Conservation (phyloP, 2,329 filamentous ascomycete genomes). For the Grosmannia penicillata region DNA sequence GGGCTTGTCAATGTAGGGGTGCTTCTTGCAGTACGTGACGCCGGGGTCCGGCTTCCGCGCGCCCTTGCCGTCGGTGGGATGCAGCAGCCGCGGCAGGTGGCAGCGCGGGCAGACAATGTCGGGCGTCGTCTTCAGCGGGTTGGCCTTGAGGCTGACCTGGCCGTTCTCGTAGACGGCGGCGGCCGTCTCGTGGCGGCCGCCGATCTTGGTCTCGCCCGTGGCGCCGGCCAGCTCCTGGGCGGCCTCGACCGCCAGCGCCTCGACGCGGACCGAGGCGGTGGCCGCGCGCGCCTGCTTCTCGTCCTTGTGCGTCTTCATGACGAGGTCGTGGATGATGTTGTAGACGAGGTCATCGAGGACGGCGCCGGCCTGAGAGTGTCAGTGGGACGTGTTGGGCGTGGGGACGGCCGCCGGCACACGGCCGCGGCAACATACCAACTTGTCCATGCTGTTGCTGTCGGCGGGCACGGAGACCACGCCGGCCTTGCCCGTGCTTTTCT, state of each 20-base stretch:
- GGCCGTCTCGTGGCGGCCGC: constrained; percentile 48
- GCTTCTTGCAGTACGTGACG: constrained; percentile 63
- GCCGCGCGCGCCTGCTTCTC: constrained; percentile 62
- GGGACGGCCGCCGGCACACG: too few species aligned
- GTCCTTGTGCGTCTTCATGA: constrained; percentile 60
- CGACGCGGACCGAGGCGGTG: constrained; percentile 48
- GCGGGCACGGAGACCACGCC: constrained; percentile 40
- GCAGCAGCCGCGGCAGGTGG: constrained; percentile 56
- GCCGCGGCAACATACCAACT: constrained; percentile 34
- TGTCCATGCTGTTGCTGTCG: constrained; percentile 38
- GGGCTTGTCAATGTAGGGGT: constrained; percentile 61
- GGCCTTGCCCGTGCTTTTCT: constrained; percentile 32
- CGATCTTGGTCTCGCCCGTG: constrained; percentile 35
- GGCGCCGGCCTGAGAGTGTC: constrained; percentile 30
- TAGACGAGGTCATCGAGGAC: constrained; percentile 63
- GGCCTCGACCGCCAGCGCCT: constrained; percentile 43
- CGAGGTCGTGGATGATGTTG: constrained; percentile 62
- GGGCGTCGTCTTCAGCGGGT: constrained; percentile 54
- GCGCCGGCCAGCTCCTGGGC: constrained; percentile 30
- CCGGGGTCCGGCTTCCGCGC: constrained; percentile 49
- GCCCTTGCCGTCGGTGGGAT: constrained; percentile 58
- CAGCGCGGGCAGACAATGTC: constrained; percentile 63
- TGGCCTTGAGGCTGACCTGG: constrained; percentile 52
- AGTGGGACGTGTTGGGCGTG: background rate
- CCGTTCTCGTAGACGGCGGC: constrained; percentile 57